A percentile compares a stretch with the other conserved stretches of the same genome.
phyloP scores from a whole-genome alignment of 345 rosid species.

The Acer saccharum region DNA sequence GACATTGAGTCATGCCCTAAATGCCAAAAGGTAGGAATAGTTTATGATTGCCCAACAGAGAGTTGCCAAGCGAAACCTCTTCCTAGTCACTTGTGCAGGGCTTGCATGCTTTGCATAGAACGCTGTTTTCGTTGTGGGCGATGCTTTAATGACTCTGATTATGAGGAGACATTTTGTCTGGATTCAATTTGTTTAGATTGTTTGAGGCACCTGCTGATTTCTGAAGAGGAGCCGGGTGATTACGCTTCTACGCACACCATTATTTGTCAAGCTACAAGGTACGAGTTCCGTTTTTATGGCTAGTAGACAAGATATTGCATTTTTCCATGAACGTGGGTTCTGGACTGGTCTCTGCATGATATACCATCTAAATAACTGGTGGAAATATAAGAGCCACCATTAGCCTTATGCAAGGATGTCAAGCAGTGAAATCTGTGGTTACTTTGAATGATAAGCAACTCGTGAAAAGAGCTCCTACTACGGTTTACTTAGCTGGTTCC shows the following conservation, averaged over 20 bases:
- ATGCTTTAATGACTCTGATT: slow-evolving; percentile 77
- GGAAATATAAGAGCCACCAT: background rate
- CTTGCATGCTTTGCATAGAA: slow-evolving; percentile 75
- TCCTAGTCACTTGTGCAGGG: slow-evolving; percentile 61
- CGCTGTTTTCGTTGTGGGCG: slow-evolving; percentile 86
- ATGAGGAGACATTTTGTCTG: slow-evolving; percentile 83
- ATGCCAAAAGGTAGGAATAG: slow-evolving; percentile 69
- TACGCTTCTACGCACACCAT: slow-evolving; percentile 23
- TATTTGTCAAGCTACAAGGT: slow-evolving; percentile 23
- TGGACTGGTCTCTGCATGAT: slow-evolving; percentile 3
- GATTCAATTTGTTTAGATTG: slow-evolving; percentile 76
- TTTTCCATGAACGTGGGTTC: background rate
- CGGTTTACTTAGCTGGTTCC: background rate
- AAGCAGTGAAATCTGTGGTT: background rate
- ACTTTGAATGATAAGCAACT: background rate
- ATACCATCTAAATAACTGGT: background rate
- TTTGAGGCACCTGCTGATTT: slow-evolving; percentile 33
- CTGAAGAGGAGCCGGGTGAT: slow-evolving; percentile 29
- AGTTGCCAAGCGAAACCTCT: slow-evolving; percentile 57
- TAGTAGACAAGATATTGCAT: slow-evolving; percentile 12
- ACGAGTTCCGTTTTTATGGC: slow-evolving; percentile 28
- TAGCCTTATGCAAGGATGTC: slow-evolving; percentile 4
- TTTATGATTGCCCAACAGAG: slow-evolving; percentile 90
- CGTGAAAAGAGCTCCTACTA: background rate
- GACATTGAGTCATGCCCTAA: slow-evolving; percentile 91